Evolutionary conservation across 345 rosid genomes (phyloP).

Genomic region (Clausena lansium): DNA sequence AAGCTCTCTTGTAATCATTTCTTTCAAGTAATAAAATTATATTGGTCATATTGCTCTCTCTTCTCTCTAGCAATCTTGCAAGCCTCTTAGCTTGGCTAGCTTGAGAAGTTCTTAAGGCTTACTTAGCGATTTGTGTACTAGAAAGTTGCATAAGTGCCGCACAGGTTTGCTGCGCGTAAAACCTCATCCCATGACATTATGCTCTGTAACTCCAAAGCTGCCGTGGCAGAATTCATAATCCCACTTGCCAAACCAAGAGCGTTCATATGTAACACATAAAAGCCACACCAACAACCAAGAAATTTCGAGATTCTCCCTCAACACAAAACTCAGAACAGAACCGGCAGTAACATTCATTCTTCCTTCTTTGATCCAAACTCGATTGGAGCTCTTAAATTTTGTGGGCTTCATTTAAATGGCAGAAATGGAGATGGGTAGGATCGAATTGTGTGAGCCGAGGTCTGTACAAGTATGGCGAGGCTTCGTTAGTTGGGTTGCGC

Average conservation of each 20-base stretch:
- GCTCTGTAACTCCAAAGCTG: constrained; percentile 51
- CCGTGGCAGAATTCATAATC: constrained; percentile 51
- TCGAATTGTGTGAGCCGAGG: constrained; percentile 25
- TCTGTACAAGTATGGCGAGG: constrained; percentile 34
- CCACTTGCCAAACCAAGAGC: constrained; percentile 70
- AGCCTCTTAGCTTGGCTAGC: no score
- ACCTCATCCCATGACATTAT: no score
- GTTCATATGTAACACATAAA: constrained; percentile 43
- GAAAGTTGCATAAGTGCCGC: no score
- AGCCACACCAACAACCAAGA: neutral
- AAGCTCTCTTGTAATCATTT: no score
- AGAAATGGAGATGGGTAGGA: constrained; percentile 13
- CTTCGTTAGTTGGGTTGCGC: constrained; percentile 29
- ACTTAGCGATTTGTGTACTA: no score
- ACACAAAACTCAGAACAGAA: neutral
- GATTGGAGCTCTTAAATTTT: neutral
- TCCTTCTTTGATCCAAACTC: neutral
- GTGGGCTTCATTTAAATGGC: neutral
- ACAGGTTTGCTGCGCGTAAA: no score
- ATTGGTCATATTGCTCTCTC: no score
- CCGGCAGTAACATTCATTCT: no score
- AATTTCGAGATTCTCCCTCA: neutral
- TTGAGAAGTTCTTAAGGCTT: no score
- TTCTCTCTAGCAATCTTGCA: no score
- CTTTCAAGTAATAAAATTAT: no score